phyloP scores from a whole-genome alignment of 495 filamentous ascomycete genomes.

The Achaetomiella virescens region DNA sequence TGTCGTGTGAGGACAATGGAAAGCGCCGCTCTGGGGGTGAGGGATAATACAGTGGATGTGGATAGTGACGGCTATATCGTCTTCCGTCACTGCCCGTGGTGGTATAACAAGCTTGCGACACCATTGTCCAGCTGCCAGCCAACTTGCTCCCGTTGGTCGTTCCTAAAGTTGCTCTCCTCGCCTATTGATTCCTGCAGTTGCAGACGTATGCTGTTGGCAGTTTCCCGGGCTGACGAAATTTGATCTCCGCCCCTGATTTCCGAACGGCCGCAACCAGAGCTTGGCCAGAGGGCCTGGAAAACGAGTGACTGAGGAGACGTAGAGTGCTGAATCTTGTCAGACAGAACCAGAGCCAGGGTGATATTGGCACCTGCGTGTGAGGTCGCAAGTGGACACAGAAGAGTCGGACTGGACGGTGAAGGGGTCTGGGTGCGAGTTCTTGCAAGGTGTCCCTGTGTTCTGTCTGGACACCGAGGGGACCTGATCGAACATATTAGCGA shows the following conservation, averaged over 20 bases:
- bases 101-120: constrained; percentile 35
- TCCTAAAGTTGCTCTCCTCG: background rate
- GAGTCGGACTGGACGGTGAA: background rate
- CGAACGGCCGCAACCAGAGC: constrained; percentile 13
- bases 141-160: background rate
- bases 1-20: constrained; percentile 31
- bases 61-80: constrained; percentile 38
- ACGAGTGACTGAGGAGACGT: background rate
- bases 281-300: background rate
- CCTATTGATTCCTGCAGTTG: background rate
- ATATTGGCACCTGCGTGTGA: background rate
- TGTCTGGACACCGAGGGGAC: background rate
- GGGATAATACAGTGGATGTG: constrained; percentile 34
- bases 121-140: constrained; percentile 31
- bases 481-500: constrained; percentile 10
- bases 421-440: background rate
- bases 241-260: constrained; percentile 16
- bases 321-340: background rate
- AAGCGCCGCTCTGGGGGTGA: constrained; percentile 32
- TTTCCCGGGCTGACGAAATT: background rate
- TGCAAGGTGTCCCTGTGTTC: background rate
- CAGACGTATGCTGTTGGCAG: background rate
- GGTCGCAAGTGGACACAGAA: background rate
- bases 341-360: background rate
- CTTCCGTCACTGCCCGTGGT: constrained; percentile 27